Evolutionary conservation across 129 eudicot genomes (phyloP).

Genomic region (Flaveria sonorensis): DNA sequence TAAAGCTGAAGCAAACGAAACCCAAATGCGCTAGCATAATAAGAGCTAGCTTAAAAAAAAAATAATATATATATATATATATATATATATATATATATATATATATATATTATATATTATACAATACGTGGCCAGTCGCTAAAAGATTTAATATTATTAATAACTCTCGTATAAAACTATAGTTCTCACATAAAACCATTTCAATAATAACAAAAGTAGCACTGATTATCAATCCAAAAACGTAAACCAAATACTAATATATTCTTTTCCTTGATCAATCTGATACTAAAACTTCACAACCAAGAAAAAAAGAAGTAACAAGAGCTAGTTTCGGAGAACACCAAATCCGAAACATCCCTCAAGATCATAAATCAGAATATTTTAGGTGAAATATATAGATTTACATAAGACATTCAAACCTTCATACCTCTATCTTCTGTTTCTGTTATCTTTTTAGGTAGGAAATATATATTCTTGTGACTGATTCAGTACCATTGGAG

Average conservation of each 20-base stretch:
- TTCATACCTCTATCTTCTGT: constrained; percentile 21
- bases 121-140: no score
- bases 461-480: neutral
- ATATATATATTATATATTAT: no score
- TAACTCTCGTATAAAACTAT: no score
- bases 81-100: no score
- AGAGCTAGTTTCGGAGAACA: constrained; percentile 37
- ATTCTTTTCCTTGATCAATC: neutral
- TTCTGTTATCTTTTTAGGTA: constrained; percentile 12
- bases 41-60: no score
- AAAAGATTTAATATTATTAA: no score
- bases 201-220: no score
- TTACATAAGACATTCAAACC: constrained; percentile 37
- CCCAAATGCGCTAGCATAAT: no score
- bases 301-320: constrained; percentile 2
- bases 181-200: no score
- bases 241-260: neutral
- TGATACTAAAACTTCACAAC: constrained; percentile 22
- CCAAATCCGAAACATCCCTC: constrained; percentile 33
- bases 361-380: constrained; percentile 16
- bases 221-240: neutral
- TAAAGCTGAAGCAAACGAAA: no score
- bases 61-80: no score
- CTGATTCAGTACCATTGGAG: constrained; percentile 21
- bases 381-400: constrained; percentile 20